A percentile compares a stretch with the other conserved stretches of the same genome.
These are phyloP conservation scores for Hortiboletus flavorubellus DNA, from an alignment of 768 basidiomycete species.

Conservation along the genomic window DNA sequence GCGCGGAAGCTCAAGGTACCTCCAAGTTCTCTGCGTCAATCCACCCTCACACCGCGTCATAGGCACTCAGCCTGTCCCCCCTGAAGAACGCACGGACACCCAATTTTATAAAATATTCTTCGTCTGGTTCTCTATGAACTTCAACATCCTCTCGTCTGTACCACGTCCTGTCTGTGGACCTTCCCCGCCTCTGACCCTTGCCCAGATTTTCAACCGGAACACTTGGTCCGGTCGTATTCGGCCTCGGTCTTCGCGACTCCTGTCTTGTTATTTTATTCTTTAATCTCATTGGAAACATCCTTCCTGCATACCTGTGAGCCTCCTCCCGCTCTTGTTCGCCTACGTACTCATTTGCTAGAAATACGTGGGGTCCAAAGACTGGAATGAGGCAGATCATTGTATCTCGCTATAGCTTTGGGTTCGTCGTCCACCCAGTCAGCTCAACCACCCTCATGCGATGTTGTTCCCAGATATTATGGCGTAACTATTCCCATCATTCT, in stretches of 20 bases:
- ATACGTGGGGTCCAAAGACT: conserved; percentile 75
- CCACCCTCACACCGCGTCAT: neutral
- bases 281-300: conserved; percentile 54
- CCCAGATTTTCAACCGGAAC: conserved; percentile 64
- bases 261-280: conserved; percentile 66
- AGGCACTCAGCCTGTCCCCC: conserved; percentile 54
- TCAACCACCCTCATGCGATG: neutral
- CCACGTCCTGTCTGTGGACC: neutral
- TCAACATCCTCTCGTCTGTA: conserved; percentile 56
- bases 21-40: neutral
- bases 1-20: conserved; percentile 32
- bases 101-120: conserved; percentile 65
- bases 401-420: conserved; percentile 60
- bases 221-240: conserved; percentile 60
- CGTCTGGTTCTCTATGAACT: conserved; percentile 69
- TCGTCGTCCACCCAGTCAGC: conserved; percentile 33
- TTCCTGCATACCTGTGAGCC: conserved; percentile 61
- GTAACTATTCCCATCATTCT: conserved; percentile 49
- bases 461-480: conserved; percentile 47
- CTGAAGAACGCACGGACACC: conserved; percentile 51
- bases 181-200: neutral
- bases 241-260: conserved; percentile 58
- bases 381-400: conserved; percentile 83
- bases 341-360: conserved; percentile 26
- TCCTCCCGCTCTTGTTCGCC: neutral